Base-by-base conservation (phyloP, 441 rosid genomes). In the Sinapis alba region DNA sequence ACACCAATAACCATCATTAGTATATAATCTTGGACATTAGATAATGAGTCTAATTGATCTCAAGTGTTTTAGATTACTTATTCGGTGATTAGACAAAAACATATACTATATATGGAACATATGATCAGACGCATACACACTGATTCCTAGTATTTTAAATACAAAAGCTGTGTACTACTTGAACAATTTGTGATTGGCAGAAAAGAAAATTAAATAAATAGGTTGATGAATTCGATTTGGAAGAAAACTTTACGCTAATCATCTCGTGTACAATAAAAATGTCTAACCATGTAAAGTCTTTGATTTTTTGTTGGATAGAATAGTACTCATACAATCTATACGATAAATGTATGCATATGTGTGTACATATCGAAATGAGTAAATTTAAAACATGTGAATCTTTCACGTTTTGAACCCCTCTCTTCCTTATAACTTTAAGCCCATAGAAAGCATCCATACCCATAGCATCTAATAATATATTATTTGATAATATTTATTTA, bases 371-470 rank as follows among this genome's bases (percentile, higher is more conserved):
- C 13, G 21, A 63, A 27, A 18, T 24, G 1, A 64, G 18, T 50
- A 41, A 18, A 51, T 23, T 4, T 15, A n/a, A n/a, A 36, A 24
- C 6, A 64, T 56, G 34, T 74, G 50, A 58, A 59, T 66, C 62
- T 60, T 68, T 12, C 18, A 60, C 57, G 73, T 68, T 68, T 19
- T 68, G 59, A 68, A 68, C 5, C 5, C 50, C 6, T 38, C 47
- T 38, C 53, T 43, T 60, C 60, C 32, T 34, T 51, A 34, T 36
- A 10, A 27, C 65, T 75, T 62, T 76, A 38, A 69, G 21, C 69
- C 74, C 75, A 69, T 76, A 45, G 19, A 69, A 23, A 69, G 69
- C 65, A 75, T 75, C 79, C 38, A 68, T 62, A 28, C 64, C 59
- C 74, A 62, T 12, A 6, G 13, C 79, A 75, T n/a, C 59, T 26